Evolutionary conservation across 176 grass and related monocot genomes (phyloP), one percentile per base, ranked within the genome.

Genomic region (Carex kokanica): DNA sequence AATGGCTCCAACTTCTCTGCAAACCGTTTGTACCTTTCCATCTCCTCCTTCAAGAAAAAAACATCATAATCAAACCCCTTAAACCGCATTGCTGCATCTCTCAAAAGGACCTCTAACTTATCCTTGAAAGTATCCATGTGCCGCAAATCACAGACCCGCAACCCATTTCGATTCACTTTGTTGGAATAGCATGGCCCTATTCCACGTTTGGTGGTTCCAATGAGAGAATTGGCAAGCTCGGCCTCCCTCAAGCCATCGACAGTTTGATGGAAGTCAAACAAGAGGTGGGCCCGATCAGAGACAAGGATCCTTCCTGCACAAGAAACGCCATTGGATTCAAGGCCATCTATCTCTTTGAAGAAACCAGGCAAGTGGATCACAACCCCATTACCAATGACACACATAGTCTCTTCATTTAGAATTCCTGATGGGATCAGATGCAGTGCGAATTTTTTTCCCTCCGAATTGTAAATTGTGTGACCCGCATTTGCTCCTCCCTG

Each of bases 381-480:
- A 77, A 84, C 89, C 74, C 96, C 96, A 83, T 95, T 98, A 81
- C 96, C 96, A 81, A 98, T 90, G 5, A 98, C 91, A 52, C 96
- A 98, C 2, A 90, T 69, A 18, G 96, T 92, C 47, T 91, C 90
- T 56, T 93, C 90, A 83, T 98, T 93, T 63, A 98, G 89, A 52
- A 98, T 98, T 9, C 96, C 96, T 40, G 96, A 98, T 12, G 93
- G 96, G 84, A 98, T 90, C 60, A 98, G 90, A 82, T 98, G 96
- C 17, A 98, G 88, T 8, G 93, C 84, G 23, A 98, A 98, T 56
- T 95, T 98, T 83, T 90, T 95, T 1, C 93, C 96, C 66, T 98
- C 96, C 29, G 96, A 93, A 80, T 99, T 99, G 66, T 99, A 99
- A 81, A 98, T 98, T 56, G 96, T 98, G 77, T 98, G 96, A 12